Base-by-base conservation (phyloP, 1,284 basidiomycete species). In the Trametes sp. region DNA sequence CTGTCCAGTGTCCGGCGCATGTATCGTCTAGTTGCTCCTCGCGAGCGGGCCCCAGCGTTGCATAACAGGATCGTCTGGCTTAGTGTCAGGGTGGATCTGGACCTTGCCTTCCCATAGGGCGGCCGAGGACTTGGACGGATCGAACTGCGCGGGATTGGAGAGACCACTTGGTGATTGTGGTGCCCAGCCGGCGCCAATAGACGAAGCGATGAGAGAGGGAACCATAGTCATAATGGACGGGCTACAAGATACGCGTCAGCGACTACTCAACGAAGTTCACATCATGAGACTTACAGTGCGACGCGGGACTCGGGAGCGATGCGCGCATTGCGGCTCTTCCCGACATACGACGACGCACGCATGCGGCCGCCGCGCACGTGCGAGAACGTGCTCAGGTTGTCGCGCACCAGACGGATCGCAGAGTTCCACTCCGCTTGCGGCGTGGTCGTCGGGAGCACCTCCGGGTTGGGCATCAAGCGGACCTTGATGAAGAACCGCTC, bases 31-130 rank as follows among this genome's bases (percentile, higher is more conserved):
- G 31, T 59, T 64, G 49, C 55, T 53, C 55, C 54, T 55, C 54
- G 63, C 66, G 42, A 67, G 57, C 11, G 68, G 26, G 45, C 79
- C 77, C 80, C 80, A 82, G 66, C 74, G 75, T 65, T 77, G 70
- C 66, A 77, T 77, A 24, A 80, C 77, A 1, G 78, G 80, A 59
- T 85, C 84, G 65, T 85, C 81, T 16, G 68, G 69, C 66, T 81
- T 81, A 23, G 94, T 96, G 46, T 94, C 93, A 0, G 94, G 94
- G 74, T 97, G 95, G 24, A 96, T 82, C 72, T 94, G 92, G 23
- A 95, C 80, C 73, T 87, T 91, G 65, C 94, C 94, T 73, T 91
- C 86, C 87, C 87, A 91, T 2, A 94, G 80, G 1, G 90, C 92
- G 4, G 90, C 88, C 31, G 91, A 90, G 7, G 91, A 93, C 66